Evolutionary conservation across 2,329 filamentous ascomycete genomes (phyloP).

Genomic region (Penicillium oxalicum): DNA sequence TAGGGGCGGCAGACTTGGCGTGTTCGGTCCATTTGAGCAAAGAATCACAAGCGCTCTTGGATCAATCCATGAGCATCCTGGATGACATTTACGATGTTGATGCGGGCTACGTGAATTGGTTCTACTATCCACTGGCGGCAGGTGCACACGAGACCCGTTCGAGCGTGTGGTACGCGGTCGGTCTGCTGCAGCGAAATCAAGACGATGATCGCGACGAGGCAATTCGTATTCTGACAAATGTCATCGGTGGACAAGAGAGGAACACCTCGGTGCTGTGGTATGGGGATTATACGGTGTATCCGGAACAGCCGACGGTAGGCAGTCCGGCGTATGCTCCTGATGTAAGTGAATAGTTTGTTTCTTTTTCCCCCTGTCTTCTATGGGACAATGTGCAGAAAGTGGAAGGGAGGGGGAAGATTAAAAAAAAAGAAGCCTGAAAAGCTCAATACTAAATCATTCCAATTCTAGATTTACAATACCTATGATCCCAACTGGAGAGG

Average conservation of each 20-base stretch:
- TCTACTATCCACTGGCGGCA: neutral
- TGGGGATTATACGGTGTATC: slow-evolving; percentile 15
- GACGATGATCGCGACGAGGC: slow-evolving; percentile 13
- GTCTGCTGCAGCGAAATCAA: slow-evolving; percentile 14
- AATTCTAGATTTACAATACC: neutral
- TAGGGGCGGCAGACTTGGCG: neutral
- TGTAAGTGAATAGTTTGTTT: slow-evolving; percentile 9
- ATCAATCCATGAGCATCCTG: neutral
- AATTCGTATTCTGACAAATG: slow-evolving; percentile 16
- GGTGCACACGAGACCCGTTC: slow-evolving; percentile 16
- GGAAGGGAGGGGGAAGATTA: neutral
- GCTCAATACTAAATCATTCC: too few species aligned
- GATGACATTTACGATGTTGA: slow-evolving; percentile 1
- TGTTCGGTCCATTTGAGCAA: neutral
- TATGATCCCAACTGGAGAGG: slow-evolving; percentile 19
- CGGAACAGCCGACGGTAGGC: slow-evolving; percentile 13
- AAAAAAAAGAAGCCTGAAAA: neutral
- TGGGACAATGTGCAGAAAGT: too few species aligned
- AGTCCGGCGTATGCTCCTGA: slow-evolving; percentile 10
- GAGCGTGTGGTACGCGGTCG: slow-evolving; percentile 17
- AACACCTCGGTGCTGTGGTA: slow-evolving; percentile 17
- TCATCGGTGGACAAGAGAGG: slow-evolving; percentile 15
- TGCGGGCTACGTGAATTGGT: neutral
- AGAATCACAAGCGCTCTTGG: neutral
- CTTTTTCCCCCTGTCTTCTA: neutral